These are phyloP conservation scores for Oidium heveae DNA, from an alignment of 2,329 filamentous ascomycete genomes.

Conservation along the genomic window DNA sequence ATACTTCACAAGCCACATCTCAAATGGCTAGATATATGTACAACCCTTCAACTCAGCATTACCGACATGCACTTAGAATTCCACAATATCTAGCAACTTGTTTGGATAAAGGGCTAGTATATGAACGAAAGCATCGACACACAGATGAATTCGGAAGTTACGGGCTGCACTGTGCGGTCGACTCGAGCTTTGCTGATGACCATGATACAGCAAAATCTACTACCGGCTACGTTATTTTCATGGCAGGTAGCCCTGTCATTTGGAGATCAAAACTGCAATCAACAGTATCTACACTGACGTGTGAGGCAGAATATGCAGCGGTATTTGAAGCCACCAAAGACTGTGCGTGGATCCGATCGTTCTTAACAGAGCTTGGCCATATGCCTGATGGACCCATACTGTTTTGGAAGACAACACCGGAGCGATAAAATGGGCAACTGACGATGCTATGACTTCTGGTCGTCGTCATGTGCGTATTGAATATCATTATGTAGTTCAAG, in stretches of 20 bases:
- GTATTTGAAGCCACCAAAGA: too few relatives aligned
- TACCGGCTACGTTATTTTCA: not conserved
- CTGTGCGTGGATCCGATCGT: too few relatives aligned
- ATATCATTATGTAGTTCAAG: too few relatives aligned
- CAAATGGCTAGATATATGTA: not conserved
- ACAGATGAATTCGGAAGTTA: not conserved
- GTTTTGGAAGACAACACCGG: too few relatives aligned
- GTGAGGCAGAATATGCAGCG: too few relatives aligned
- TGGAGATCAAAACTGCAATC: constrained; percentile 10
- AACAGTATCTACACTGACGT: constrained; percentile 14
- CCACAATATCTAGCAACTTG: not conserved
- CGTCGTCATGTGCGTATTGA: too few relatives aligned
- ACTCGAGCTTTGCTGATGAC: not conserved
- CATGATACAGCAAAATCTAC: not conserved
- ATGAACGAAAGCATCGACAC: not conserved
- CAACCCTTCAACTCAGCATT: not conserved
- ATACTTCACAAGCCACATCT: not conserved
- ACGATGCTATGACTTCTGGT: too few relatives aligned
- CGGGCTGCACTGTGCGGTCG: not conserved
- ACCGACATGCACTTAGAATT: not conserved
- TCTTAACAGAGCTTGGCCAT: too few relatives aligned
- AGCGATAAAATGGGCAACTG: too few relatives aligned
- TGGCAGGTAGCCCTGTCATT: constrained; percentile 1
- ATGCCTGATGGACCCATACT: too few relatives aligned
- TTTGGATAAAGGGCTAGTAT: not conserved